phyloP scores from a whole-genome alignment of 176 grass and related monocot genomes.

The Tuctoria greenei region DNA sequence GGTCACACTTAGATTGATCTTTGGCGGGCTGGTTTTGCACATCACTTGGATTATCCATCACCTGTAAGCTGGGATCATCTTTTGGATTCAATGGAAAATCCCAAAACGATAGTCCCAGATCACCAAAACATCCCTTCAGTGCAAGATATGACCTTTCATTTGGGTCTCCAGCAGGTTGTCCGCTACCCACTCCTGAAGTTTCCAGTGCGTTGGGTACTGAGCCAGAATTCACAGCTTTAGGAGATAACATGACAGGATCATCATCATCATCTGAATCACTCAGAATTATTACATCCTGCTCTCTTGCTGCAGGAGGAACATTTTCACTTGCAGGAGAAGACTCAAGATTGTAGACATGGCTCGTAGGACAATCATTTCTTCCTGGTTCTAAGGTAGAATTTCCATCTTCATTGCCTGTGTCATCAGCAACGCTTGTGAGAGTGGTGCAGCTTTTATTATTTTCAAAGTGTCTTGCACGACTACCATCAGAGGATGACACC shows the following conservation, averaged over 20 bases:
- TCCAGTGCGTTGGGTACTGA: slow-evolving; percentile 25
- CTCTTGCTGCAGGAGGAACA: slow-evolving; percentile 34
- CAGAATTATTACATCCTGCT: slow-evolving; percentile 69
- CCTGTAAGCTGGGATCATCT: slow-evolving; percentile 20
- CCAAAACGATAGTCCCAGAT: slow-evolving; percentile 68
- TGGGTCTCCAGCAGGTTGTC: slow-evolving; percentile 32
- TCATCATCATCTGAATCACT: slow-evolving; percentile 97
- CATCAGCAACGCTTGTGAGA: slow-evolving; percentile 31
- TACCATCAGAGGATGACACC: slow-evolving; percentile 29
- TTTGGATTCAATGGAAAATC: slow-evolving; percentile 38
- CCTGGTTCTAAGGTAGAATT: slow-evolving; percentile 34
- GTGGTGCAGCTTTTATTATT: slow-evolving; percentile 27
- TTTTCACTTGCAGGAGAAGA: slow-evolving; percentile 43
- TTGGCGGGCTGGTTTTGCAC: slow-evolving; percentile 37
- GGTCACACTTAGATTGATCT: slow-evolving; percentile 23
- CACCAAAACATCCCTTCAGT: slow-evolving; percentile 41
- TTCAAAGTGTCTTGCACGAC: slow-evolving; percentile 22
- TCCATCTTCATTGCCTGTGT: slow-evolving; percentile 20
- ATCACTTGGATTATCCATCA: slow-evolving; percentile 38
- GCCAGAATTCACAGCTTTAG: slow-evolving; percentile 33
- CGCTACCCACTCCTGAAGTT: slow-evolving; percentile 44
- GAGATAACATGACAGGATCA: slow-evolving; percentile 60
- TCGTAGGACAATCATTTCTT: slow-evolving; percentile 26
- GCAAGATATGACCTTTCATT: slow-evolving; percentile 44
- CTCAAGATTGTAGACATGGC: slow-evolving; percentile 43